Conservation (phyloP, 257 asterid species). For the Asclepias syriaca region DNA sequence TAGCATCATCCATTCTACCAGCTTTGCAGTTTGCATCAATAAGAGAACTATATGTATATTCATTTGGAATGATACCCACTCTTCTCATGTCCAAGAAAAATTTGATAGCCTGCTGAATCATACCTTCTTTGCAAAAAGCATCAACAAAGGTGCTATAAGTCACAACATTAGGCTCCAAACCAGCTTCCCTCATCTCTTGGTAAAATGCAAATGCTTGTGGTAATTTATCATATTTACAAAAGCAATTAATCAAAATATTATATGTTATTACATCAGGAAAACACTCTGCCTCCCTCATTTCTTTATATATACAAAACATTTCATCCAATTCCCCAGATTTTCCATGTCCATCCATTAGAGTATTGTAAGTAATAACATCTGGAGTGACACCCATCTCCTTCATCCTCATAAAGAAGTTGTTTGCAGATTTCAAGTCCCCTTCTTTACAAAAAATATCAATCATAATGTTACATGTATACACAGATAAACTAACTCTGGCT, state of each 20-base stretch:
- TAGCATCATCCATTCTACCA: constrained; percentile 53
- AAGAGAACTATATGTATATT: constrained; percentile 72
- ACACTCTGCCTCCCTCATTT: constrained; percentile 66
- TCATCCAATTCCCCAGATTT: constrained; percentile 58
- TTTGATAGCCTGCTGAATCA: constrained; percentile 73
- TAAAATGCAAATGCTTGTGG: constrained; percentile 56
- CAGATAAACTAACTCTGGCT: constrained; percentile 55
- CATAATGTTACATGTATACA: constrained; percentile 72
- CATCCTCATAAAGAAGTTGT: constrained; percentile 54
- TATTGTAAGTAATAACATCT: constrained; percentile 74
- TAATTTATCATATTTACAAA: constrained; percentile 62
- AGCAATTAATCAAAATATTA: constrained; percentile 84
- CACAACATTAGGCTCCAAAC: constrained; percentile 65
- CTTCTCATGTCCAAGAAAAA: constrained; percentile 85
- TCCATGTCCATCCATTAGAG: constrained; percentile 76
- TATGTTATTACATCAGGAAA: constrained; percentile 72
- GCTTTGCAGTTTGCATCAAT: constrained; percentile 74
- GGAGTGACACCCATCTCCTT: constrained; percentile 56
- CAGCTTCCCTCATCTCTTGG: constrained; percentile 65
- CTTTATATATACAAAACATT: constrained; percentile 51
- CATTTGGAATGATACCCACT: constrained; percentile 76
- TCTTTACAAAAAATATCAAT: constrained; percentile 66
- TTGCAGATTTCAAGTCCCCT: constrained; percentile 63
- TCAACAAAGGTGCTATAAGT: constrained; percentile 87
- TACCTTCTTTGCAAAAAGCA: constrained; percentile 87